Base-by-base conservation (phyloP, 768 basidiomycete genomes). In the Cystofilobasidium capitatum region DNA sequence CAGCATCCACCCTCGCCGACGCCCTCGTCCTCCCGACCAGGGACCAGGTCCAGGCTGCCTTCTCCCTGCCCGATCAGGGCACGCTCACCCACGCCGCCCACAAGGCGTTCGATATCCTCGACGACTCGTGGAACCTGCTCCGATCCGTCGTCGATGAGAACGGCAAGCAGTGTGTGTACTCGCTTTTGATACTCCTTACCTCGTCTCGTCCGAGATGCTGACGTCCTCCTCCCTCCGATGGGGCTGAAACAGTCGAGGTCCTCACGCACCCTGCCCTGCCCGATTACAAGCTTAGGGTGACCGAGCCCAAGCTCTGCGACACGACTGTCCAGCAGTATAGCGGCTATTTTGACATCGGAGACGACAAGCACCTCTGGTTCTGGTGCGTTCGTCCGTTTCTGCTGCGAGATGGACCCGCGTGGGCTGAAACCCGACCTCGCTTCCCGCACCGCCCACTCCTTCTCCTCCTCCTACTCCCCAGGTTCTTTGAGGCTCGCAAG, bases 351-450 rank as follows among this genome's bases (percentile, higher is more conserved):
- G 89, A 91, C 74, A 82, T 89, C 64, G 83, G 88, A 12, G 84
- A 85, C 72, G 87, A 87, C 71, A 89, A 91, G 29, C 92, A 91
- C 82, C 91, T 89, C 80, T 91, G 89, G 89, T 87, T 72, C 72
- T 81, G 26, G 24, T 22, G 4, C n/a, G 31, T 57, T 22, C 35
- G 4, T 40, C 5, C 35, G 26, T 22, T 62, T 20, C 22, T 6
- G 3, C 26, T 13, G 61, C 22, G n/a, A 13, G 59, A 37, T 39
- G 33, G 17, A 39, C 47, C 58, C 6, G 36, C 36, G 24, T 65
- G 58, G 51, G n/a, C n/a, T n/a, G n/a, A n/a, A n/a, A n/a, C 1
- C 26, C 7, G 37, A 61, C 26, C 62, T n/a, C 16, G 29, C 6
- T 54, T 64, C 26, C n/a, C 12, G 44, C 26, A 17, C 70, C 31